Evolutionary conservation across 1,284 basidiomycete genomes (phyloP), one percentile per base, ranked within the genome.

Genomic region (Chalciporus sp.): DNA sequence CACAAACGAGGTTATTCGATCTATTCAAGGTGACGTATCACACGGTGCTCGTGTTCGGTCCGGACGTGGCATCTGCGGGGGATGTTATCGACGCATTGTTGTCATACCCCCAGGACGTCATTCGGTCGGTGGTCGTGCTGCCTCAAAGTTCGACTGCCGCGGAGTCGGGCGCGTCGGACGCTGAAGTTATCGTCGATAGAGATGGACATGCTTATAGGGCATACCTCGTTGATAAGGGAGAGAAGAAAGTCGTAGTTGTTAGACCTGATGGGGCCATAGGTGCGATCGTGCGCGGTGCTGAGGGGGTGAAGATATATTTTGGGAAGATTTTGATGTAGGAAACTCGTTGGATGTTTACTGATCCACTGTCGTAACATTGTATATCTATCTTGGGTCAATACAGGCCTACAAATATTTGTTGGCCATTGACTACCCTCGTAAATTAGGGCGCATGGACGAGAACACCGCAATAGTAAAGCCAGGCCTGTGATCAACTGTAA

Each of bases 221-320:
- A 8, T 67, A 67, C 44, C 26, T 67, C 31, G 53, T 43, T 4
- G 51, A 26, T 17, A 44, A 49, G 8, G 62, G 58, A 11, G 55
- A 58, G 39, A 56, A n/a, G 7, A 60, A 47, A 31, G 51, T 64
- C 7, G 61, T 63, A 1, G 59, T 69, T 5, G 66, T 76, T 3
- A 63, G 75, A 9, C 76, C 76, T 1, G 75, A 77, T 53, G 72
- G 72, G 4, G 66, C 71, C 1, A 58, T 72, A 7, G 76, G 75
- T 16, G 75, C 67, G 0, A 59, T 75, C 4, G 64, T 72, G 17
- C 57, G 45, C 0, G 67, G 65, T 1, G 55, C 47, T 2, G 62
- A 66, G 23, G 73, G 74, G 1, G 29, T 75, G 10, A 27, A 43
- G 16, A 47, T 40, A 11, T 76, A 76, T 52, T 69, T 76, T 51